Evolutionary conservation across 2,329 filamentous ascomycete genomes (phyloP).

Genomic region (Fusarium tanahbumbuense): DNA sequence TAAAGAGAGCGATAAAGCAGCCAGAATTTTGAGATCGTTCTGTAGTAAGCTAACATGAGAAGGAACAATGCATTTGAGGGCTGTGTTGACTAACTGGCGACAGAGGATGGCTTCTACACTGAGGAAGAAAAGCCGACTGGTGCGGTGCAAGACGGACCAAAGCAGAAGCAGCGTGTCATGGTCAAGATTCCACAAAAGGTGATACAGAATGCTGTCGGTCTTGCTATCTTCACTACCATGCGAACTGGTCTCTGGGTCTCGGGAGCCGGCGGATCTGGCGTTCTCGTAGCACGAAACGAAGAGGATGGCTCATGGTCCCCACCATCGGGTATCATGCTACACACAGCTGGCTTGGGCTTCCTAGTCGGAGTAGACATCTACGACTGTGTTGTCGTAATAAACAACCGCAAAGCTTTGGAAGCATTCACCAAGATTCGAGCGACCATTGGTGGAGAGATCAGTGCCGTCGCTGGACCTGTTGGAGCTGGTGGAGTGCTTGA

Average conservation of each 20-base stretch:
- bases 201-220: slow-evolving; percentile 72
- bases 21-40: slow-evolving; percentile 84
- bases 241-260: slow-evolving; percentile 74
- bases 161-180: slow-evolving; percentile 59
- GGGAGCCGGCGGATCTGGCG: slow-evolving; percentile 73
- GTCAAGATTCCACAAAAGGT: slow-evolving; percentile 67
- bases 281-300: slow-evolving; percentile 69
- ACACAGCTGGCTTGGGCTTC: slow-evolving; percentile 82
- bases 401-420: slow-evolving; percentile 77
- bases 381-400: slow-evolving; percentile 88
- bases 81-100: neutral
- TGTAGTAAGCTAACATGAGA: slow-evolving; percentile 70
- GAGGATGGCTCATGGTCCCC: slow-evolving; percentile 79
- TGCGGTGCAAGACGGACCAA: slow-evolving; percentile 48
- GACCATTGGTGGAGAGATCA: slow-evolving; percentile 81
- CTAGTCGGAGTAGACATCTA: slow-evolving; percentile 86
- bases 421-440: slow-evolving; percentile 80
- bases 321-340: slow-evolving; percentile 82
- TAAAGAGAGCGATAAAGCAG: slow-evolving; percentile 90
- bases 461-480: slow-evolving; percentile 75
- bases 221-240: slow-evolving; percentile 79
- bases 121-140: slow-evolving; percentile 47
- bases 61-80: accelerated
- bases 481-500: slow-evolving; percentile 80
- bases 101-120: slow-evolving; percentile 66